Evolutionary conservation across 768 basidiomycete species (phyloP), one percentile per base, ranked within the genome.

Genomic region (Termitomyces sp.): DNA sequence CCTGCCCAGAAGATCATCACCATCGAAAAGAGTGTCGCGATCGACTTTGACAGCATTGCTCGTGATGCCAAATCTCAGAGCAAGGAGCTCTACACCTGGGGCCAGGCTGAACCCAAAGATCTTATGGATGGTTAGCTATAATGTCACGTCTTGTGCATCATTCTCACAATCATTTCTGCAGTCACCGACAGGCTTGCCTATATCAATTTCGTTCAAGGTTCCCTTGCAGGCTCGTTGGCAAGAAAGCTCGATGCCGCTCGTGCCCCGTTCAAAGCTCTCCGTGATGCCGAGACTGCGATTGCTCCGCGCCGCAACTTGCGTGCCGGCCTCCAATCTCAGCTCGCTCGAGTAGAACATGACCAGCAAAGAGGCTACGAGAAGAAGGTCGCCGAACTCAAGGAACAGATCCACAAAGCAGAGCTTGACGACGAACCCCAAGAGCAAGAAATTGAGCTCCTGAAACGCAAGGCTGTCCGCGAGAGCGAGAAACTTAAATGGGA

Each of bases 41-140:
- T 93, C 60, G 88, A 90, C 68, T 79, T 81, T 62, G 87, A 91
- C 60, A 77, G 75, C 55, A 68, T 85, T 30, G 74, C 83, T 3
- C 81, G 86, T 60, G 84, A 90, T 62, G 64, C 77, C 8, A 85
- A 91, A 65, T 71, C 79, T 0, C 83, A 85, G 65, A 89, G 88
- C 77, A 93, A 92, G 70, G 92, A 93, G 57, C 72, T 93, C 24
- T 93, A 90, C 62, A 81, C 80, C 14, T 93, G 90, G 90, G 90
- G 91, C 12, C 90, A 92, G 66, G 63, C 66, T 1, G 86, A 92
- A 62, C 68, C 71, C 5, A 75, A 79, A 19, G 91, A 93, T 73
- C 57, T 93, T 66, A 90, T 82, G 63, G 91, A 91, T 72, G 87
- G 88, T 85, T 53, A 44, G 77, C 47, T 35, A n/a, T 14, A n/a